Base-by-base conservation (phyloP, 2,329 filamentous ascomycete species). In the Hymenoscyphus scutula region DNA sequence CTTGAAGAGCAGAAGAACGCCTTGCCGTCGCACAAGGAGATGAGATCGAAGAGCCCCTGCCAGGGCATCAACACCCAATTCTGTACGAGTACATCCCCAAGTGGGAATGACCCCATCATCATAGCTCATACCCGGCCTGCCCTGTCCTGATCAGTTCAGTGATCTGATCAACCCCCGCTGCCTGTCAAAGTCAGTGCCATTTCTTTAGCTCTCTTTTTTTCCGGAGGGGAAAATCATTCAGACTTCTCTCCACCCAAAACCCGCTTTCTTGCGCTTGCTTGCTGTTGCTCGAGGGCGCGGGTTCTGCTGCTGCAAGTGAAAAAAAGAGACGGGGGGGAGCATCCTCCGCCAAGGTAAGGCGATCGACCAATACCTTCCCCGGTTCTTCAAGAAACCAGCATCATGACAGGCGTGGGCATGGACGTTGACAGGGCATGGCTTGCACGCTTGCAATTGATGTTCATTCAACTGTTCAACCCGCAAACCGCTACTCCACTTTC, bases 31-130 rank as follows among this genome's bases (percentile, higher is more conserved):
- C 23, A 51, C 45, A 51, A 51, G 45, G 45, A 51, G 45, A 51
- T 51, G 45, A 51, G 45, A 51, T 51, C 45, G 45, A 51, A 45
- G 45, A 51, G 45, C 41, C 41, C 41, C 41, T 48, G 41, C 6
- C 41, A 11, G 41, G 41, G 41, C 41, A 48, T 48, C 41, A 37
- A 25, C 41, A 48, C n/a, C 41, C 23, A 37, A 3, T 48, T 48
- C 41, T 48, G 41, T 45, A 5, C 15, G 17, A 3, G 41, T 48
- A 25, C 41, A 23, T 48, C 41, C 19, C 19, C n/a, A n/a, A 48
- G 23, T 48, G 41, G 41, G 17, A 48, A 45, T 3, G 13, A 48
- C n/a, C 41, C 41, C 41, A 10, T 48, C n/a, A n/a, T n/a, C n/a
- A n/a, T n/a, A n/a, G n/a, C n/a, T n/a, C n/a, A 19, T 23, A 25